A percentile compares a stretch with the other conserved stretches of the same genome.
Evolutionary conservation across 164 flowering plant species (phyloP).

Genomic region (Vitis cinerea): DNA sequence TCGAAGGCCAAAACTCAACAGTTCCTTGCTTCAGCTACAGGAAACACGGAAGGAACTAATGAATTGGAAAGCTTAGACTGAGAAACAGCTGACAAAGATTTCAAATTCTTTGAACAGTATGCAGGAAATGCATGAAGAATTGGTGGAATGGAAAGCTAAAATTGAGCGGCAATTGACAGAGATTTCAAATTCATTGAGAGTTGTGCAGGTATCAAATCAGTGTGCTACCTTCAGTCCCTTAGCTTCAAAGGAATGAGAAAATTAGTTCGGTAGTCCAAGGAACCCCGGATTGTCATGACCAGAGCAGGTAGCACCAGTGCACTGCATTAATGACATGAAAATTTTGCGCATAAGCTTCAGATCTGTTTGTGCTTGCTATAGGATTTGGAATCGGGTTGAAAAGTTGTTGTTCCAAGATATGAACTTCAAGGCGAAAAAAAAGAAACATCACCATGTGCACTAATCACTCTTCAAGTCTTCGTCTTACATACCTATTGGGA

Average conservation of each 20-base stretch:
- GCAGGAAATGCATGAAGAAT: constrained; percentile 26
- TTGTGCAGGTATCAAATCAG: constrained; percentile 22
- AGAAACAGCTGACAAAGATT: constrained; percentile 23
- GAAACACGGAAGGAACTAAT: constrained; percentile 23
- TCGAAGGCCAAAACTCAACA: too few species aligned
- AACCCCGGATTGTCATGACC: neutral
- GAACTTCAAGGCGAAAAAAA: too few species aligned
- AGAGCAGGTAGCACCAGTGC: too few species aligned
- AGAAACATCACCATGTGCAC: too few species aligned
- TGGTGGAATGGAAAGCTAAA: constrained; percentile 31
- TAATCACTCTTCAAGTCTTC: too few species aligned
- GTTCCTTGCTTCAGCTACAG: neutral
- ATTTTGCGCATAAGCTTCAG: constrained; percentile 2
- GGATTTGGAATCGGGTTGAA: too few species aligned
- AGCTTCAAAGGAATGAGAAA: constrained; percentile 32
- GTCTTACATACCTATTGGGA: too few species aligned
- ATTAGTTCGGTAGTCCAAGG: constrained; percentile 22
- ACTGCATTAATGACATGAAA: too few species aligned
- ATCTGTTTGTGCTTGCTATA: too few species aligned
- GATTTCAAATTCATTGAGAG: constrained; percentile 23
- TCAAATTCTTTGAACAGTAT: constrained; percentile 28
- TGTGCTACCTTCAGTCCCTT: constrained; percentile 20
- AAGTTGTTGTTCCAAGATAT: too few species aligned
- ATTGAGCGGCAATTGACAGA: constrained; percentile 30
- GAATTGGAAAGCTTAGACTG: constrained; percentile 26